Percentiles rank a stretch among this genome's conserved stretches.
These are phyloP conservation scores for Amauroascus verrucosus DNA, from an alignment of 2,329 filamentous ascomycete genomes.

Conservation along the genomic window DNA sequence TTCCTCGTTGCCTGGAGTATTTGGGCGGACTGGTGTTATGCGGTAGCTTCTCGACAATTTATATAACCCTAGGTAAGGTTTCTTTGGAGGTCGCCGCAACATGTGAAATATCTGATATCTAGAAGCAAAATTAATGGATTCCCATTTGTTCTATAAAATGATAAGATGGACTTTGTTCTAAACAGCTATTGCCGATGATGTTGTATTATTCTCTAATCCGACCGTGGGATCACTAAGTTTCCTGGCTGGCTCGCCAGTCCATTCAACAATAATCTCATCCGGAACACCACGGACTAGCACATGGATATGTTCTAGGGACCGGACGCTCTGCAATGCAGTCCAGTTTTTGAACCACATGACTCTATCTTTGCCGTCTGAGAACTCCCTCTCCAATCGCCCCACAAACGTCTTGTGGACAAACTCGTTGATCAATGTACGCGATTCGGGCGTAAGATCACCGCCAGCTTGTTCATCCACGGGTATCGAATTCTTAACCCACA, in stretches of 20 bases:
- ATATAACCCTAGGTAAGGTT: neutral
- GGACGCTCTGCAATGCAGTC: conserved; percentile 50
- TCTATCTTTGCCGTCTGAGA: conserved; percentile 31
- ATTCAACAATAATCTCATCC: conserved; percentile 35
- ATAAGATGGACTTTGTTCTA: neutral
- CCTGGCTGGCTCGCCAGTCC: conserved; percentile 31
- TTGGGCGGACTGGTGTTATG: neutral
- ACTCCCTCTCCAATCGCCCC: conserved; percentile 30
- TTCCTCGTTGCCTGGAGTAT: conserved; percentile 12
- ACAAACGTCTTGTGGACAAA: conserved; percentile 45
- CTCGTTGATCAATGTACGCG: conserved; percentile 38
- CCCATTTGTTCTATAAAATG: neutral
- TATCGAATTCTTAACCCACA: conserved; percentile 48
- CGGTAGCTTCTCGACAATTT: neutral
- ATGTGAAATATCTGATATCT: conserved; percentile 7
- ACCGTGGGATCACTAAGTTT: conserved; percentile 10
- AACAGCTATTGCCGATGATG: too few relatives aligned
- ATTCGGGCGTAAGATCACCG: conserved; percentile 44
- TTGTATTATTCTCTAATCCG: neutral
- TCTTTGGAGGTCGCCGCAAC: neutral
- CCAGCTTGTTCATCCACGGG: conserved; percentile 33
- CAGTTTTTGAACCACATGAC: conserved; percentile 59
- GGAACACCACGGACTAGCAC: conserved; percentile 43
- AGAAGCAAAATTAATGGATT: neutral
- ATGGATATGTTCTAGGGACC: conserved; percentile 49